phyloP scores from a whole-genome alignment of 148 eudicot species.

The Rhododendron ovatum region DNA sequence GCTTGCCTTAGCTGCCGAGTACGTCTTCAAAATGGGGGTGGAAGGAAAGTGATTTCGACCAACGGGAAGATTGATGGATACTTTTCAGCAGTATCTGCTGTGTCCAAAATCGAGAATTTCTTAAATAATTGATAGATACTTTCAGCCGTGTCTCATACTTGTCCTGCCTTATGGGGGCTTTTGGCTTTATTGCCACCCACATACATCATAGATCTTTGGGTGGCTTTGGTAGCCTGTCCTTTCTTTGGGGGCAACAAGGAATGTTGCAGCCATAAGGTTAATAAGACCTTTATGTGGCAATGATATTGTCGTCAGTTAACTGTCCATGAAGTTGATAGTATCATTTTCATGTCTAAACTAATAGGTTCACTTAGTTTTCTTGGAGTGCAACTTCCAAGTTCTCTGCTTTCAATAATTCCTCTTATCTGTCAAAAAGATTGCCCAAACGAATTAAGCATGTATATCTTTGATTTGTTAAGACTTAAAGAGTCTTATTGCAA shows the following conservation, averaged over 20 bases:
- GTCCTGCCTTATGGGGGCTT: background rate
- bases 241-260: background rate
- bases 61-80: slow-evolving; percentile 46
- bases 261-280: background rate
- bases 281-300: background rate
- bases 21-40: slow-evolving; percentile 84
- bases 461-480: background rate
- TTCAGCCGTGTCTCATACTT: background rate
- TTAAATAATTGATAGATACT: background rate
- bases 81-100: background rate
- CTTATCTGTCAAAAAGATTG: background rate
- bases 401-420: background rate
- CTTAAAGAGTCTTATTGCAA: background rate
- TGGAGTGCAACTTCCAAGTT: background rate
- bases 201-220: background rate
- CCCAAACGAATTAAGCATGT: background rate
- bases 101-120: background rate
- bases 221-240: background rate
- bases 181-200: background rate
- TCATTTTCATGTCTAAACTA: background rate
- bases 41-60: slow-evolving; percentile 95
- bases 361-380: background rate
- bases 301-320: background rate
- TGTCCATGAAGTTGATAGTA: background rate
- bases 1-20: slow-evolving; percentile 88